Evolutionary conservation across 2,329 filamentous ascomycete genomes (phyloP), one percentile per base, ranked within the genome.

Genomic region (Fusarium temperatum): DNA sequence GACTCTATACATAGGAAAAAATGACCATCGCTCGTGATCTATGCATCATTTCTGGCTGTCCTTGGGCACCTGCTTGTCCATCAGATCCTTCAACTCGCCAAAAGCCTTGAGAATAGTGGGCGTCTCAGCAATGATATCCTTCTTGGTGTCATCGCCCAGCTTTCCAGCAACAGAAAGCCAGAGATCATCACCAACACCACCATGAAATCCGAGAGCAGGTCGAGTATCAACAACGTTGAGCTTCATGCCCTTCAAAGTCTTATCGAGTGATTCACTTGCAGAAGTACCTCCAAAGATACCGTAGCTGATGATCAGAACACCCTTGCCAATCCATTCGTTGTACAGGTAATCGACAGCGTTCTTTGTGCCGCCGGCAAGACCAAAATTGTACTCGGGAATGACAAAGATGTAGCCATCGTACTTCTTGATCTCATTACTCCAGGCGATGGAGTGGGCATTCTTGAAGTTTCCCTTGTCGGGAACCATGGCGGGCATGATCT

Each of bases 311-410:
- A 75, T 53, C 10, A 63, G 20, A 8, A 60, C 73, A 5, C 70
- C 53, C 32, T 75, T 75, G 4, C 70, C 73, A 5, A 48, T 42
- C 70, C 88, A 90, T 76, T 90, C 89, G 74, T 90, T 81, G 73
- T 84, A 86, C 2, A 92, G 83, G 75, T 89, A 91, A 77, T 91
- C 90, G 63, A 92, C 84, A 11, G 89, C 89, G 76, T 91, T 92
- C 82, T 91, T 91, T 55, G 88, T 80, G 12, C 82, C 84, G 1
- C 85, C 88, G 0, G 89, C 82, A 11, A 89, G 80, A 30, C 87
- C 85, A 77, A 82, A 87, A 81, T 91, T 91, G 77, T 91, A 91
- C 78, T 89, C 85, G 4, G 86, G 84, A n/a, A 85, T 83, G 48
- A 89, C 83, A 54, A 88, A 80, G 39, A 89, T 77, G 77, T 87